A percentile compares a stretch with the other conserved stretches of the same genome.
phyloP scores from a whole-genome alignment of 129 eudicot species.

The Pulicaria dysenterica region DNA sequence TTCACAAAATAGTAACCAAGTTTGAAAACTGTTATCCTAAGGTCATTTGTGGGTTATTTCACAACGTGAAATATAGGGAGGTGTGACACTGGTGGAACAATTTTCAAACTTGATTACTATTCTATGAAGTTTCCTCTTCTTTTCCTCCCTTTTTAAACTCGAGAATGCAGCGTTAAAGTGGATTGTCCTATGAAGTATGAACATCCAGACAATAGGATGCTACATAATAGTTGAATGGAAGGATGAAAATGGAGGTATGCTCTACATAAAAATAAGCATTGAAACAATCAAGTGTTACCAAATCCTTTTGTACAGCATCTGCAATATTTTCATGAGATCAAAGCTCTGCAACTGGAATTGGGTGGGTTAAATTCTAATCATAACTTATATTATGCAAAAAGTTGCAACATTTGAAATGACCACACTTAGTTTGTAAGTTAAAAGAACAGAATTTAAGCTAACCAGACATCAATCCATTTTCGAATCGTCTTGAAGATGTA shows the following conservation, averaged over 20 bases:
- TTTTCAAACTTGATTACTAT: too few species aligned
- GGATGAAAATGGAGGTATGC: not conserved
- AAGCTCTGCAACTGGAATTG: not conserved
- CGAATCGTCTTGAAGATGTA: not conserved
- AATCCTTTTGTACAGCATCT: not conserved
- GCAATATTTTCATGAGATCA: constrained; percentile 7
- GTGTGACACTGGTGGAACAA: too few species aligned
- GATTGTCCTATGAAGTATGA: not conserved
- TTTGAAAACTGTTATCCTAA: too few species aligned
- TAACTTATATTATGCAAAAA: not conserved
- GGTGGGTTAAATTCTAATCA: not conserved
- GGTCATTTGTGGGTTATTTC: too few species aligned
- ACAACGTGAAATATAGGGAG: too few species aligned
- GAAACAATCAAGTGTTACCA: not conserved
- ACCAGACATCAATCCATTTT: not conserved
- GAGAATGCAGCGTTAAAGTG: too few species aligned
- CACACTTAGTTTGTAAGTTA: not conserved
- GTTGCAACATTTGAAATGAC: not conserved
- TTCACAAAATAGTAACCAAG: too few species aligned
- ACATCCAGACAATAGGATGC: not conserved
- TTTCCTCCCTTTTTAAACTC: not conserved
- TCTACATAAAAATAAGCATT: not conserved
- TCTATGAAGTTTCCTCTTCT: too few species aligned
- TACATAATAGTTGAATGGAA: not conserved
- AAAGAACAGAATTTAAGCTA: not conserved